These are phyloP conservation scores for Cornus florida DNA, from an alignment of 148 eudicot genomes.

Conservation along the genomic window DNA sequence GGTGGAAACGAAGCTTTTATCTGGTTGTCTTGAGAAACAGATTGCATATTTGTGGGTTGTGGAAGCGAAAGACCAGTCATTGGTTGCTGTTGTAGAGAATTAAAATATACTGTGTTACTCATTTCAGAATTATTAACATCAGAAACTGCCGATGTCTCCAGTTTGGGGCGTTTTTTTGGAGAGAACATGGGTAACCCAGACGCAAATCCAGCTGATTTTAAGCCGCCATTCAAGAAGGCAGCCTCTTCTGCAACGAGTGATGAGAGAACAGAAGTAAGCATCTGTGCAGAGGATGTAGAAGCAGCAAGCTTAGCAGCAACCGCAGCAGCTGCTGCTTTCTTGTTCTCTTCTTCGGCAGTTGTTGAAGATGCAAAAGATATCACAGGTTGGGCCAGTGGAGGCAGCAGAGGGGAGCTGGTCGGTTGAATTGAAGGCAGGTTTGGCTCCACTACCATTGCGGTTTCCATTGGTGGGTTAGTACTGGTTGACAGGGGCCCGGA, in stretches of 20 bases:
- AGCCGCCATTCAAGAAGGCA: slow-evolving; percentile 52
- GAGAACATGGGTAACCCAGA: slow-evolving; percentile 34
- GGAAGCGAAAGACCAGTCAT: slow-evolving; percentile 24
- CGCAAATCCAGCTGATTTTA: slow-evolving; percentile 35
- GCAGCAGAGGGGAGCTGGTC: slow-evolving; percentile 20
- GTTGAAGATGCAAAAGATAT: slow-evolving; percentile 45
- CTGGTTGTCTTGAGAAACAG: slow-evolving; percentile 31
- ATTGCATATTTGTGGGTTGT: slow-evolving; percentile 21
- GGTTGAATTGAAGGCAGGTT: slow-evolving; percentile 28
- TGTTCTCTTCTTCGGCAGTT: slow-evolving; percentile 67
- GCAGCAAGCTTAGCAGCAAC: slow-evolving; percentile 95
- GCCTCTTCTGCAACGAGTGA: slow-evolving; percentile 93
- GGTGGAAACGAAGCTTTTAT: slow-evolving; percentile 44
- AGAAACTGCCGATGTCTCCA: slow-evolving; percentile 38
- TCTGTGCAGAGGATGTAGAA: slow-evolving; percentile 86
- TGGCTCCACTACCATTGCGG: slow-evolving; percentile 24
- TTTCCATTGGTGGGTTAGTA: slow-evolving; percentile 26
- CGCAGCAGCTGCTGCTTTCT: slow-evolving; percentile 84
- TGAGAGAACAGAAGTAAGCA: slow-evolving; percentile 86
- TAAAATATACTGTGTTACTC: slow-evolving; percentile 37
- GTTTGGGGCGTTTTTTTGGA: slow-evolving; percentile 62
- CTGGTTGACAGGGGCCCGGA: slow-evolving; percentile 22
- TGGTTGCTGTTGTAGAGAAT: slow-evolving; percentile 30
- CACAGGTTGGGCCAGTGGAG: slow-evolving; percentile 33
- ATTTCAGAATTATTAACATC: slow-evolving; percentile 43